Evolutionary conservation across 2,329 filamentous ascomycete species (phyloP).

Genomic region (Alternaria hordeiaustralica): DNA sequence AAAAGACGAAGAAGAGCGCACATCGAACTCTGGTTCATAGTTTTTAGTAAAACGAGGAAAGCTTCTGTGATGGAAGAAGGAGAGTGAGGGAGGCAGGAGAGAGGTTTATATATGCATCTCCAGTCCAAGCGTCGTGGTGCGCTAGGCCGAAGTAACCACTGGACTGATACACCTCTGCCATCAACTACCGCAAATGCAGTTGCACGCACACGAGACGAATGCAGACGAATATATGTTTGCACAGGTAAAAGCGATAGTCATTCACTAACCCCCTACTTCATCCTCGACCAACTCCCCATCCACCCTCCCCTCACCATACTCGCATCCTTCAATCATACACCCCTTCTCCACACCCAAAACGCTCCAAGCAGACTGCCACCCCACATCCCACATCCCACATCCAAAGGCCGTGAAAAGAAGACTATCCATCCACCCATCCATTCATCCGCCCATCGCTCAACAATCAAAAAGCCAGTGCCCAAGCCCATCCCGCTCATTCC

Average conservation of each 20-base stretch:
- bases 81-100: not conserved
- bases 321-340: not conserved
- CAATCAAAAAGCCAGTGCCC: not conserved
- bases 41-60: no score
- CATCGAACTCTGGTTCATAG: no score
- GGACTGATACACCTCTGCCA: rapidly evolving
- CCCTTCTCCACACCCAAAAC: not conserved
- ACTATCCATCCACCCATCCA: not conserved
- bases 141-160: not conserved
- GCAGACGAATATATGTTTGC: not conserved
- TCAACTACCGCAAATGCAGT: not conserved
- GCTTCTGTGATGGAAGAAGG: not conserved
- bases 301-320: not conserved
- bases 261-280: not conserved
- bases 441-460: not conserved
- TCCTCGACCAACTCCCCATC: no score
- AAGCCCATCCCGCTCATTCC: not conserved
- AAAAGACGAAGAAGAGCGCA: no score
- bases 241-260: not conserved
- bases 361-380: not conserved
- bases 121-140: not conserved
- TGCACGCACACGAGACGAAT: not conserved
- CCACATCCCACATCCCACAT: not conserved
- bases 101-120: not conserved
- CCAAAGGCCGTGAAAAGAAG: not conserved